Evolutionary conservation across 2,329 filamentous ascomycete species (phyloP).

Genomic region (Gyromitra esculenta): DNA sequence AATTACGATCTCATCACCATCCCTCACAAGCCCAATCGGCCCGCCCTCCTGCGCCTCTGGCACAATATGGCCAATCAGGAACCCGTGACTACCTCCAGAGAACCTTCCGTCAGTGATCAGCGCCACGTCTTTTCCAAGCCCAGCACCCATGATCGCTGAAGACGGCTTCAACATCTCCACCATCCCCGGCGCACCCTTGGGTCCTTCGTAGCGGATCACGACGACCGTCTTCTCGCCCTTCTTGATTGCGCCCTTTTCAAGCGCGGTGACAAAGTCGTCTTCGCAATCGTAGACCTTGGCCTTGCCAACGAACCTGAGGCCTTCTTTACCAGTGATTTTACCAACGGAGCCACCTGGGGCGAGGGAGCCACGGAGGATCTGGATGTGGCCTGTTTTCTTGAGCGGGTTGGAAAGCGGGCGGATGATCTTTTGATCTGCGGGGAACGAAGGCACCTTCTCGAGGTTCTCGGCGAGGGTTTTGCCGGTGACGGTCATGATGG

Average conservation of each 20-base stretch:
- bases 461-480: conserved; percentile 70
- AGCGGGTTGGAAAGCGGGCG: conserved; percentile 74
- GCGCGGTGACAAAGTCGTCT: conserved; percentile 73
- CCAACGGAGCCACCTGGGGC: conserved; percentile 76
- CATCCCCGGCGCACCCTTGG: conserved; percentile 78
- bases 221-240: conserved; percentile 81
- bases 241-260: conserved; percentile 74
- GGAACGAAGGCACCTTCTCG: conserved; percentile 71
- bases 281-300: conserved; percentile 76
- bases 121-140: conserved; percentile 74
- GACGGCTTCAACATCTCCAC: conserved; percentile 78
- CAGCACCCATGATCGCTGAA: conserved; percentile 77
- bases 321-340: conserved; percentile 82
- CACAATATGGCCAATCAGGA: conserved; percentile 71
- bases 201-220: conserved; percentile 78
- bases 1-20: conserved; percentile 70
- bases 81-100: conserved; percentile 69
- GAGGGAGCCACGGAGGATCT: conserved; percentile 75
- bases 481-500: conserved; percentile 70
- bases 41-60: conserved; percentile 71
- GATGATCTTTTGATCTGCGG: conserved; percentile 75
- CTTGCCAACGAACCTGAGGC: conserved; percentile 72
- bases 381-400: conserved; percentile 76
- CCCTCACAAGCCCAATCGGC: conserved; percentile 68
- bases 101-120: conserved; percentile 77